Evolutionary conservation across 2,329 filamentous ascomycete species (phyloP).

Genomic region (Domatiomyces globalis): DNA sequence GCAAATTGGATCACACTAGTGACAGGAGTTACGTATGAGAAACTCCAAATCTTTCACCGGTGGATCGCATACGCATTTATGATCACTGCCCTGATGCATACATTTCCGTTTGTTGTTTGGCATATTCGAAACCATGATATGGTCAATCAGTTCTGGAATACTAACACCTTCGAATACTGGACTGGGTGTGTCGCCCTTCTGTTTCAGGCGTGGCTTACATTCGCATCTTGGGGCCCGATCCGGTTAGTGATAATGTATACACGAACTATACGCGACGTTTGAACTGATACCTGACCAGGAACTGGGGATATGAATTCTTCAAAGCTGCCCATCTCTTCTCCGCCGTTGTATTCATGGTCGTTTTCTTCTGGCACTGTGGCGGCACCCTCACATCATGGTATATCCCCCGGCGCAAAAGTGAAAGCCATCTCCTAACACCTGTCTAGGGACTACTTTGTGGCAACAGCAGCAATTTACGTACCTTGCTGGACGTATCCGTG

Average conservation of each 20-base stretch:
- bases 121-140: conserved; percentile 37
- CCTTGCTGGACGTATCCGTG: conserved; percentile 34
- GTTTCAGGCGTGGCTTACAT: conserved; percentile 41
- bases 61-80: conserved; percentile 45
- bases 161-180: conserved; percentile 36
- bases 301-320: conserved; percentile 47
- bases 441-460: conserved; percentile 47
- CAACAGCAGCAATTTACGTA: conserved; percentile 38
- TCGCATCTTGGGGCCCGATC: conserved; percentile 39
- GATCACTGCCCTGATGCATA: conserved; percentile 42
- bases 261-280: not conserved
- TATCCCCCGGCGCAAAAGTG: not conserved
- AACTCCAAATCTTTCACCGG: conserved; percentile 42
- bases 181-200: conserved; percentile 43
- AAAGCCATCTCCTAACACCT: conserved; percentile 1
- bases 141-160: conserved; percentile 31
- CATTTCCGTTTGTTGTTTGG: conserved; percentile 45
- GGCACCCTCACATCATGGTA: conserved; percentile 41
- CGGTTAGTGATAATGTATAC: conserved; percentile 25
- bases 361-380: conserved; percentile 49
- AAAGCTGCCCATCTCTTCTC: conserved; percentile 42
- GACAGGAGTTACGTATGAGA: conserved; percentile 44
- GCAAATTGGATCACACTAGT: conserved; percentile 41
- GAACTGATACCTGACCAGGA: conserved; percentile 23
- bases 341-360: conserved; percentile 41